Base-by-base conservation (phyloP, 1,284 basidiomycete species). In the Dichomitus squalens region DNA sequence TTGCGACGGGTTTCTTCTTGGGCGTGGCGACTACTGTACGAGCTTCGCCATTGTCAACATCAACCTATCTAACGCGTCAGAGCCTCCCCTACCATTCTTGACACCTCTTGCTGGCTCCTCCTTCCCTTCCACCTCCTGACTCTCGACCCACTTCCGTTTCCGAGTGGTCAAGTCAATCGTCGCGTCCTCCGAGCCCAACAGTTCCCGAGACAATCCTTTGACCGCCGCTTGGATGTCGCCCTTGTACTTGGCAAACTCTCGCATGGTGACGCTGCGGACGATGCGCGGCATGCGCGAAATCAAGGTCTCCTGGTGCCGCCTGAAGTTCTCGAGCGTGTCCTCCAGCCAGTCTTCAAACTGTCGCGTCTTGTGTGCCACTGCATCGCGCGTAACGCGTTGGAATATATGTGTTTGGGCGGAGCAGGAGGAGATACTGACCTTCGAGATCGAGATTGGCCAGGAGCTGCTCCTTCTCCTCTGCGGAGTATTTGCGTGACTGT, bases 391-490 rank as follows among this genome's bases (percentile, higher is more conserved):
- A 43, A 23, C 52, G 43, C 52, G 40, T 56, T 43, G 59, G 55
- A 40, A 47, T 51, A 50, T 50, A 55, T 20, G 46, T 31, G 48
- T 49, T 54, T 12, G 38, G 36, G 49, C 41, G 53, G 11, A 25
- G 43, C 21, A 52, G n/a, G 35, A 50, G 49, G 16, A 36, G 47
- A 35, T n/a, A 68, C 72, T 14, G 63, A 89, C 90, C 87, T 83
- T 92, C 90, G 59, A 92, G 81, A 62, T 92, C 88, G 52, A 92
- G 79, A 69, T 92, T 92, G 44, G 81, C 80, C 25, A 92, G 74
- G 1, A 92, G 79, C 63, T 91, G 87, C 36, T 81, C 75, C 66
- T 92, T 92, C 73, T 92, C 88, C 63, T 90, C 87, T 0, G 67
- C 61, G 4, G 77, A 76, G 61, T 75, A 83, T 58, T 73, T 77